phyloP scores from a whole-genome alignment of 148 eudicot genomes.

The Silene uniflora region DNA sequence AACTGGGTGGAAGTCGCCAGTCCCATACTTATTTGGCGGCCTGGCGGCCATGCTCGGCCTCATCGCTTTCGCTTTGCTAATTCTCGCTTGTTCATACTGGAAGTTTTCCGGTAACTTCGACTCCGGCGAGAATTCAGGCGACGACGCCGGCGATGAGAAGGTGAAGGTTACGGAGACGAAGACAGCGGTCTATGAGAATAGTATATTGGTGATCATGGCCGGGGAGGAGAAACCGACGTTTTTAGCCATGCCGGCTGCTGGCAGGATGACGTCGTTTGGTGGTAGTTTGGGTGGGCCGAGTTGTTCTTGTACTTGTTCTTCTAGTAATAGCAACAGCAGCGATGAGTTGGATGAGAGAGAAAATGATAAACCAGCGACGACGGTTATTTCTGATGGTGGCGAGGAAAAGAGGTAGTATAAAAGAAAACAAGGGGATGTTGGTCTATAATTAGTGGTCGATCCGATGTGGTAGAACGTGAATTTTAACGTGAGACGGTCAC shows the following conservation, averaged over 20 bases:
- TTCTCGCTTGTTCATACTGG: slow-evolving; percentile 83
- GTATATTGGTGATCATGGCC: slow-evolving; percentile 63
- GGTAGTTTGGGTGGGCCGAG: not conserved
- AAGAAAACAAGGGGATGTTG: not conserved
- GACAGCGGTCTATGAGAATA: slow-evolving; percentile 25
- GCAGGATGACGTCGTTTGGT: slow-evolving; percentile 33
- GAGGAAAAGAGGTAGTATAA: not conserved
- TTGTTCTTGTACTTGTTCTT: not conserved
- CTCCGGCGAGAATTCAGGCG: slow-evolving; percentile 20
- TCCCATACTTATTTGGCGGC: slow-evolving; percentile 80
- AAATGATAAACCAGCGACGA: not conserved
- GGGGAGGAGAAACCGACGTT: slow-evolving; percentile 61
- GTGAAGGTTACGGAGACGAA: not conserved
- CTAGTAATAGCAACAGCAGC: not conserved
- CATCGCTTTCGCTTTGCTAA: slow-evolving; percentile 70
- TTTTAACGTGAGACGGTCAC: not conserved
- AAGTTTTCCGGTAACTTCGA: slow-evolving; percentile 49
- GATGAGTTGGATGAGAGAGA: not conserved
- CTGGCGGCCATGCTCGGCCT: slow-evolving; percentile 73
- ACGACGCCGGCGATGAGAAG: slow-evolving; percentile 34
- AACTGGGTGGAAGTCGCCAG: slow-evolving; percentile 65
- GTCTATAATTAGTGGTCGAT: not conserved
- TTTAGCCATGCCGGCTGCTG: slow-evolving; percentile 51
- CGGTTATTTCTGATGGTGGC: not conserved
- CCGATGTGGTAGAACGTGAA: not conserved